Evolutionary conservation across 331 rosid species (phyloP), one percentile per base, ranked within the genome.

Genomic region (Phaseolus coccineus): DNA sequence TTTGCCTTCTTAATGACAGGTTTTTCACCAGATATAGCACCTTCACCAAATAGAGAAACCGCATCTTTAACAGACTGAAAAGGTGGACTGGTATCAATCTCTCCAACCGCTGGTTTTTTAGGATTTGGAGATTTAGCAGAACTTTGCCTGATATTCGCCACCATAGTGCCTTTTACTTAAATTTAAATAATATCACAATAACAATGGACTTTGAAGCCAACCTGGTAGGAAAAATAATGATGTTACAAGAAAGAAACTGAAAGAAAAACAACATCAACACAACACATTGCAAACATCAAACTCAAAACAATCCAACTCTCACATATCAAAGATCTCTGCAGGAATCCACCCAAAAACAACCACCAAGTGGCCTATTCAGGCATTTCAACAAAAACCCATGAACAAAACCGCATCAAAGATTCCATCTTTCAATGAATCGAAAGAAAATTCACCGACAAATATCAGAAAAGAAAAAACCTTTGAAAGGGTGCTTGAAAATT

Each of bases 11-110:
- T 93, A 81, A 87, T 64, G 14, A 73, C 59, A 77, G 89, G 88
- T 79, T 79, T 92, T 84, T 93, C 99, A 68, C 97, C 97, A 6
- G 98, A 93, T 77, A 90, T 86, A 61, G 97, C 92, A 11, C 96
- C 98, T 85, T 91, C 98, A 44, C 94, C 98, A 76, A 93, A 96
- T 55, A 93, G 83, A 47, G 86, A 82, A 77, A 96, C 98, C 5
- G 99, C 99, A 87, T 96, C 99, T 83, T 91, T 96, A 79, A 96
- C 99, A 46, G 98, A 96, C 68, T 96, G 99, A 76, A 96, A 90
- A 44, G 99, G 99, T 67, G 97, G 96, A 19, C 98, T 91, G 27
- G 99, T 96, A 80, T 96, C 99, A 24, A 96, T 96, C 91, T 96
- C 99, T 80, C 99, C 99, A 44, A 93, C 90, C 88, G 82, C 95